These are phyloP conservation scores for Vaucheria bursata DNA, from an alignment of 352 stramenopile genomes.

Conservation along the genomic window DNA sequence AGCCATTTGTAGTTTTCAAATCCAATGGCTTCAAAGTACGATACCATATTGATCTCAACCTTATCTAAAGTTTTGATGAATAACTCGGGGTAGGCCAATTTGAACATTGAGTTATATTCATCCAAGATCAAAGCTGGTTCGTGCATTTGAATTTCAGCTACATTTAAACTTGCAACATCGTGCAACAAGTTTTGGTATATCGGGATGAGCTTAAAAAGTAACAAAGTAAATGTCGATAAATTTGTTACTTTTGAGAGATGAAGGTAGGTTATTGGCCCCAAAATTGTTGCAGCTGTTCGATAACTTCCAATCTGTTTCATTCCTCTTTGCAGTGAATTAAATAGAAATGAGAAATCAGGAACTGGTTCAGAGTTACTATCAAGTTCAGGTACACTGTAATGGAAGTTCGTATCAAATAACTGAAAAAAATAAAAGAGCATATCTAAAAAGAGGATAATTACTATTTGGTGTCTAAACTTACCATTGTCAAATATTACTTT, in stretches of 20 bases:
- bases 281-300: constrained; percentile 67
- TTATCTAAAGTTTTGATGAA: no score
- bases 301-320: constrained; percentile 64
- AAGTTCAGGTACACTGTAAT: constrained; percentile 84
- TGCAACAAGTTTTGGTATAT: constrained; percentile 62
- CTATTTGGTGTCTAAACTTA: no score
- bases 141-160: constrained; percentile 76
- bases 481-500: no score
- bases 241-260: constrained; percentile 42
- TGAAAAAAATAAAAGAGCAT: no score
- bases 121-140: constrained; percentile 74
- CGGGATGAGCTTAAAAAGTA: not conserved
- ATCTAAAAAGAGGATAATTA: no score
- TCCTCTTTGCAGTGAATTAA: constrained; percentile 61
- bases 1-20: constrained; percentile 77
- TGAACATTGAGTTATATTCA: constrained; percentile 21
- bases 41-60: constrained; percentile 52
- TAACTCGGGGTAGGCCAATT: constrained; percentile 17
- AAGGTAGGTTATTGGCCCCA: constrained; percentile 65
- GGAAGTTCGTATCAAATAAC: constrained; percentile 88
- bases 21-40: constrained; percentile 70
- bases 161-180: constrained; percentile 62
- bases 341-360: constrained; percentile 61
- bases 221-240: not conserved
- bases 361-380: constrained; percentile 50